phyloP scores from a whole-genome alignment of 2,329 filamentous ascomycete genomes.

The Aspergillus vadensis region DNA sequence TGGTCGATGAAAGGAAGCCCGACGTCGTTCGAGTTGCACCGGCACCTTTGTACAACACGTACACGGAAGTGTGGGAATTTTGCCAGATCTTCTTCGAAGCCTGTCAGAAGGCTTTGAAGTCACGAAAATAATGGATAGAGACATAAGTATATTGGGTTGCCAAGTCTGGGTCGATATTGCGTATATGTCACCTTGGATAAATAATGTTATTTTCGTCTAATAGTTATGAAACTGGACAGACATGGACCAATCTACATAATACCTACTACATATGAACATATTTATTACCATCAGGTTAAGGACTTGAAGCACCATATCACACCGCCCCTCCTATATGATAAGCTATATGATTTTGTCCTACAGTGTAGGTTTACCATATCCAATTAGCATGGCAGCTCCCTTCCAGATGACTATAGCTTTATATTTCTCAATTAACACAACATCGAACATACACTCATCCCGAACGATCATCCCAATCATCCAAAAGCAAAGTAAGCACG shows the following conservation, averaged over 20 bases:
- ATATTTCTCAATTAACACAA: background rate
- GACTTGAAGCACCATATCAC: too few species aligned
- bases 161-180: background rate
- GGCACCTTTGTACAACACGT: constrained; percentile 80
- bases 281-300: too few species aligned
- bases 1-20: constrained; percentile 82
- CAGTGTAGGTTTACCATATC: too few species aligned
- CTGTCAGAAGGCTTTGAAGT: constrained; percentile 43
- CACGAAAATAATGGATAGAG: constrained; percentile 13
- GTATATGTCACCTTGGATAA: background rate
- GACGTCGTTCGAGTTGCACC: constrained; percentile 84
- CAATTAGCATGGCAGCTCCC: background rate
- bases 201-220: too few species aligned
- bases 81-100: constrained; percentile 55
- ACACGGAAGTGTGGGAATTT: constrained; percentile 70
- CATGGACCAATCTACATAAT: too few species aligned
- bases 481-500: constrained; percentile 63
- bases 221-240: background rate
- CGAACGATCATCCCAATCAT: constrained; percentile 14
- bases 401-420: background rate
- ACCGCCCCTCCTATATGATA: background rate
- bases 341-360: too few species aligned
- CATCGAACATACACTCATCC: background rate
- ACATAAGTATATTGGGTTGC: background rate
- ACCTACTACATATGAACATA: too few species aligned